These are phyloP conservation scores for Phylloboletellus chloephorus DNA, from an alignment of 1,284 basidiomycete genomes.

Conservation along the genomic window DNA sequence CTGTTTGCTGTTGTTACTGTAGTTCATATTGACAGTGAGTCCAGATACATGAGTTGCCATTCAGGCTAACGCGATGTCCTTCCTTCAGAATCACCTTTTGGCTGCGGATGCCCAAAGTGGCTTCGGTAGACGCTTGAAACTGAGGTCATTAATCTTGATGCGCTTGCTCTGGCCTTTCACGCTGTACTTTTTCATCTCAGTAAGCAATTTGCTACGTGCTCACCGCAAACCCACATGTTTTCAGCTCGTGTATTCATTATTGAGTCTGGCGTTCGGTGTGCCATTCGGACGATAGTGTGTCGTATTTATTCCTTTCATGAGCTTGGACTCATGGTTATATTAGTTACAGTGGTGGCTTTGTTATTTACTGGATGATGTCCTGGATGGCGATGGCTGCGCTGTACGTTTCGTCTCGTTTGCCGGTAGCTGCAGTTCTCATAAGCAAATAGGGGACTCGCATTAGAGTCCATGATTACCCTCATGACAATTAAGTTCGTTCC, in stretches of 20 bases:
- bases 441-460: conserved; percentile 46
- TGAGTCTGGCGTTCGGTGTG: conserved; percentile 62
- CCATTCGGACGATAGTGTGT: conserved; percentile 47
- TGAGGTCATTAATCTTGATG: conserved; percentile 49
- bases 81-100: conserved; percentile 27
- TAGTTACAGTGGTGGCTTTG: conserved; percentile 55
- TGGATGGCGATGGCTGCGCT: conserved; percentile 58
- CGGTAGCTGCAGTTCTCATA: conserved; percentile 3
- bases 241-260: conserved; percentile 52
- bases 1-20: conserved; percentile 10
- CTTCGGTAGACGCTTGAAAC: conserved; percentile 44
- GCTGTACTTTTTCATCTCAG: conserved; percentile 58
- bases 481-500: conserved; percentile 50
- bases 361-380: conserved; percentile 73
- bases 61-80: conserved; percentile 1
- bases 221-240: conserved; percentile 2
- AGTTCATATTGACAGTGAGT: conserved; percentile 40
- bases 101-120: conserved; percentile 39
- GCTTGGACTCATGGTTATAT: conserved; percentile 1
- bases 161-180: conserved; percentile 50
- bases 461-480: conserved; percentile 58
- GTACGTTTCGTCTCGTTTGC: conserved; percentile 29
- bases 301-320: not conserved
- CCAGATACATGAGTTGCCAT: conserved; percentile 18
- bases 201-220: conserved; percentile 28